A percentile compares a stretch with the other conserved stretches of the same genome.
Conservation (phyloP, 495 filamentous ascomycete genomes). For the Annulohypoxylon stygium region DNA sequence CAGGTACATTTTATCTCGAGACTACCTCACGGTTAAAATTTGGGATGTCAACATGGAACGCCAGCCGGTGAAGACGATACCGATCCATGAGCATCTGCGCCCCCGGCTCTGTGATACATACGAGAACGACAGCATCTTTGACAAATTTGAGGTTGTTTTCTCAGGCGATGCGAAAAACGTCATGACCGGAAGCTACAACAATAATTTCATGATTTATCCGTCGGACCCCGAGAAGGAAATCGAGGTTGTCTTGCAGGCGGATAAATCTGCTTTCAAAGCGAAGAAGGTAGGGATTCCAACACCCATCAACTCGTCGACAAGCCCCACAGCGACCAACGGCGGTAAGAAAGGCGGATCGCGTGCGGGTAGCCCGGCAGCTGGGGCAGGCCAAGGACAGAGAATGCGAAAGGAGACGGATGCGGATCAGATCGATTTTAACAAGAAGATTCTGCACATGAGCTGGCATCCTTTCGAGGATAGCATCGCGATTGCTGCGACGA, state of each 20-base stretch:
- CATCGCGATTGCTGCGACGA: conserved; percentile 98
- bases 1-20: conserved; percentile 95
- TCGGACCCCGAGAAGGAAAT: conserved; percentile 95
- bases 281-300: conserved; percentile 99
- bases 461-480: conserved; percentile 99
- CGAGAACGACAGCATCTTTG: conserved; percentile 99
- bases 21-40: conserved; percentile 99
- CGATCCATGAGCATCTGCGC: conserved; percentile 96
- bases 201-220: conserved; percentile 99
- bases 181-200: conserved; percentile 99
- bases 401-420: conserved; percentile 99
- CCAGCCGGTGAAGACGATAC: conserved; percentile 96
- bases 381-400: conserved; percentile 83
- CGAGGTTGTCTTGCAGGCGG: conserved; percentile 96
- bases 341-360: conserved; percentile 87
- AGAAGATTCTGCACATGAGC: conserved; percentile 99
- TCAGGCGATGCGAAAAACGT: conserved; percentile 98
- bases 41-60: conserved; percentile 99
- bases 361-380: conserved; percentile 89
- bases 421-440: conserved; percentile 99
- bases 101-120: conserved; percentile 97
- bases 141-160: conserved; percentile 99
- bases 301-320: conserved; percentile 86
- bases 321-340: conserved; percentile 74
- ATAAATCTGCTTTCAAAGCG: conserved; percentile 99